phyloP scores from a whole-genome alignment of 352 stramenopile genomes.

The Phytophthora ohioensis region DNA sequence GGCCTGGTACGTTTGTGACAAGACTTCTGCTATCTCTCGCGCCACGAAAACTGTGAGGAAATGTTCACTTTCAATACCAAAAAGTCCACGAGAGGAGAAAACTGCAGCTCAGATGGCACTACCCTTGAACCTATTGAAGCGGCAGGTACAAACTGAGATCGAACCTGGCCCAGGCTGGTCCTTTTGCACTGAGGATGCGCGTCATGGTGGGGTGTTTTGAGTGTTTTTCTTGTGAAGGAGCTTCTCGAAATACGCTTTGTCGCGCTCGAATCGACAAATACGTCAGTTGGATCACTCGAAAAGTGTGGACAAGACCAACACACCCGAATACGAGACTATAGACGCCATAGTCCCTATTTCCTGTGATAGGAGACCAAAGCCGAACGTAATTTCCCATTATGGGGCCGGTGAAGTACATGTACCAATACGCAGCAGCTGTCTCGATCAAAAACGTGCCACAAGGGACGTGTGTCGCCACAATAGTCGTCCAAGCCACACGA shows the following conservation, averaged over 20 bases:
- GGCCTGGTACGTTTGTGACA: slow-evolving; percentile 26
- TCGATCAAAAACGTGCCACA: background rate
- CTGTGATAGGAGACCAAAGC: background rate
- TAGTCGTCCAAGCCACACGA: too few species aligned
- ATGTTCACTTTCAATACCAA: slow-evolving; percentile 21
- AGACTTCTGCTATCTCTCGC: slow-evolving; percentile 21
- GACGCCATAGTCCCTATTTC: background rate
- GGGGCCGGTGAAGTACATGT: slow-evolving; percentile 2
- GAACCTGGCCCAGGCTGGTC: background rate
- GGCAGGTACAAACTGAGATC: background rate
- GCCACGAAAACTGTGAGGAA: slow-evolving; percentile 29
- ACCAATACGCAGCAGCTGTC: background rate
- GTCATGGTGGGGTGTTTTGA: too few species aligned
- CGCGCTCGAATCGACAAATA: background rate
- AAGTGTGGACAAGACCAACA: background rate
- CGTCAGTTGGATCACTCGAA: background rate
- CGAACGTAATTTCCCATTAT: slow-evolving; percentile 8
- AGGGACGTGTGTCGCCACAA: background rate
- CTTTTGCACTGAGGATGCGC: too few species aligned
- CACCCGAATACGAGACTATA: background rate
- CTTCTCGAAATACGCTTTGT: too few species aligned
- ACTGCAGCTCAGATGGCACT: background rate
- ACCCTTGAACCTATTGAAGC: background rate
- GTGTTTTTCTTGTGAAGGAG: too few species aligned
- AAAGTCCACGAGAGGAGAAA: slow-evolving; percentile 6